Conservation (phyloP, 1,284 basidiomycete genomes). For the Fomitiporia mediterranea region DNA sequence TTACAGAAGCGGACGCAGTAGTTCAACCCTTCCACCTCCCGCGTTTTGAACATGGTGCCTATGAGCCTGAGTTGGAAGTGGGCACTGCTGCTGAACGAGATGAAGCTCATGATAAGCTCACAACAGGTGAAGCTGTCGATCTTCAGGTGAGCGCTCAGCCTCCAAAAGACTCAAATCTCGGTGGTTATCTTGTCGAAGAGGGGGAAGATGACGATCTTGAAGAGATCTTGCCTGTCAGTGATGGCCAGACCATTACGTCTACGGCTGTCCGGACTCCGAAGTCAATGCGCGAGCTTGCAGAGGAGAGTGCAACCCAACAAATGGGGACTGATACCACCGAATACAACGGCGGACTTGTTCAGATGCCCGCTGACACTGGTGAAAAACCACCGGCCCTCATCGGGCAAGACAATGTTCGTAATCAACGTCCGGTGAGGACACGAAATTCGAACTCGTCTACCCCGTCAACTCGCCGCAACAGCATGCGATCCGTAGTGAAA, state of each 20-base stretch:
- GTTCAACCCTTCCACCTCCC: constrained; percentile 68
- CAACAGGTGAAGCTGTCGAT: background rate
- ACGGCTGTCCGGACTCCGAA: constrained; percentile 37
- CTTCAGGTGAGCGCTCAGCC: background rate
- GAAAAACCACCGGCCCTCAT: background rate
- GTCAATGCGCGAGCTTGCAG: constrained; percentile 65
- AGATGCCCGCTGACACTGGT: background rate
- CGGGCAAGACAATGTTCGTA: background rate
- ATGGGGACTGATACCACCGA: constrained; percentile 13
- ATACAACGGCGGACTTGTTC: background rate
- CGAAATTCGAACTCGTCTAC: background rate
- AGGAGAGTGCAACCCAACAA: constrained; percentile 32
- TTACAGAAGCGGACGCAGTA: constrained; percentile 66
- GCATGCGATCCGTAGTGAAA: background rate
- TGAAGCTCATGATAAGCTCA: constrained; percentile 11
- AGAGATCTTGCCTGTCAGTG: constrained; percentile 6
- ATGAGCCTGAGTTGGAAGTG: constrained; percentile 18
- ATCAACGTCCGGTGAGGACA: background rate
- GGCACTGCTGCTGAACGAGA: constrained; percentile 4
- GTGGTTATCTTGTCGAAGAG: background rate
- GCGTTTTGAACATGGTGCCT: constrained; percentile 43
- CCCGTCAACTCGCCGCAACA: background rate
- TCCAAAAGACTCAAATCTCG: background rate
- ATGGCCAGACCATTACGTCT: constrained; percentile 19
- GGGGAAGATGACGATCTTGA: constrained; percentile 11